A percentile compares a stretch with the other conserved stretches of the same genome.
Evolutionary conservation across 257 asterid genomes (phyloP).

Genomic region (Eustoma russellianum): DNA sequence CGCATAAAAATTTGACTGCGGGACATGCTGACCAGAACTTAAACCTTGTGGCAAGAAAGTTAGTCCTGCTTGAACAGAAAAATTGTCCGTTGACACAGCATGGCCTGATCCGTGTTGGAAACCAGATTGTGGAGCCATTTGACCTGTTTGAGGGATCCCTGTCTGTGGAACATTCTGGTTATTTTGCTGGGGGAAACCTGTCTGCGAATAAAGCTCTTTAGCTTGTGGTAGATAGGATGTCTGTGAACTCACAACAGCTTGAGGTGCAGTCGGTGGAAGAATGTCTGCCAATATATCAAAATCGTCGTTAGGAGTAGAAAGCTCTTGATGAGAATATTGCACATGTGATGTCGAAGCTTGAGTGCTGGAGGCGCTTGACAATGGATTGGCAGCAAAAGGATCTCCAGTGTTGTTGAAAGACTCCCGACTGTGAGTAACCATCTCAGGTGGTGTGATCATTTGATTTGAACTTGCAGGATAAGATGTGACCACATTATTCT

Average conservation of each 20-base stretch:
- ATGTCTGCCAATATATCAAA: conserved; percentile 87
- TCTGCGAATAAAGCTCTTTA: conserved; percentile 26
- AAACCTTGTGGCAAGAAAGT: conserved; percentile 28
- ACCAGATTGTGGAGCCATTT: conserved; percentile 9
- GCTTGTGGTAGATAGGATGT: conserved; percentile 28
- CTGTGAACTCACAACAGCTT: conserved; percentile 28
- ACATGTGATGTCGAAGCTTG: conserved; percentile 30
- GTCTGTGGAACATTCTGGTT: conserved; percentile 27
- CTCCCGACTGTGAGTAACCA: conserved; percentile 30
- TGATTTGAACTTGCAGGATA: conserved; percentile 28
- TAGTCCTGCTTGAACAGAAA: conserved; percentile 46
- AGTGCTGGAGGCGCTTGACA: conserved; percentile 27
- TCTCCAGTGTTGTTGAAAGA: conserved; percentile 28
- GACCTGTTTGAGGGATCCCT: conserved; percentile 34
- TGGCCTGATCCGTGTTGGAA: conserved; percentile 25
- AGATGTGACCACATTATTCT: conserved; percentile 22
- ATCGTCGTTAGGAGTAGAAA: conserved; percentile 35
- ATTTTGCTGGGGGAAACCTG: conserved; percentile 26
- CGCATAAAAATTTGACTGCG: conserved; percentile 15
- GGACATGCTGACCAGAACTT: conserved; percentile 30
- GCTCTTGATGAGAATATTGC: conserved; percentile 39
- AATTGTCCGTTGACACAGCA: conserved; percentile 19
- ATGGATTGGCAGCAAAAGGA: conserved; percentile 17
- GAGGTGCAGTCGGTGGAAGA: conserved; percentile 67
- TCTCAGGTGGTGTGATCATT: conserved; percentile 24